Evolutionary conservation across 2,329 filamentous ascomycete genomes (phyloP).

Genomic region (Paecilomyces fulvus): DNA sequence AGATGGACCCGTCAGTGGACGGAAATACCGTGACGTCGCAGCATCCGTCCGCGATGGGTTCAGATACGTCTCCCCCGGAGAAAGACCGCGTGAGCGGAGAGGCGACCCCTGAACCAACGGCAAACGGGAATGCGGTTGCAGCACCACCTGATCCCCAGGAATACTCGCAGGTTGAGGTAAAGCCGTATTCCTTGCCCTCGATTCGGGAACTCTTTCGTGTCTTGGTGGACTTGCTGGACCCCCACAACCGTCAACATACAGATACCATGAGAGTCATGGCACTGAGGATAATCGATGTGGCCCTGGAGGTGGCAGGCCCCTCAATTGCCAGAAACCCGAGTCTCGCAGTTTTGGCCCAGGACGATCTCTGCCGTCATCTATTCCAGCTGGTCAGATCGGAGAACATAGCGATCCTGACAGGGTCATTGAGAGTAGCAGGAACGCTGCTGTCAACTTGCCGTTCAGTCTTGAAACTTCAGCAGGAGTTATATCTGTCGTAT

Average conservation of each 20-base stretch:
- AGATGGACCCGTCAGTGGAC: slow-evolving; percentile 72
- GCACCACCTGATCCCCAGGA: slow-evolving; percentile 30
- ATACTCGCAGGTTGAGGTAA: slow-evolving; percentile 51
- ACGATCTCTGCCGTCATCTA: slow-evolving; percentile 84
- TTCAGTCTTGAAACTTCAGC: slow-evolving; percentile 84
- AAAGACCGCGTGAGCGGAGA: slow-evolving; percentile 26
- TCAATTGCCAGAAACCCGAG: slow-evolving; percentile 90
- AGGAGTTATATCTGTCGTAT: slow-evolving; percentile 92
- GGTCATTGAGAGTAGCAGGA: slow-evolving; percentile 83
- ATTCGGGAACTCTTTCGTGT: slow-evolving; percentile 92
- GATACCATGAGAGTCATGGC: slow-evolving; percentile 98
- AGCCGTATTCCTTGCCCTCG: slow-evolving; percentile 86
- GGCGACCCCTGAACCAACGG: slow-evolving; percentile 22
- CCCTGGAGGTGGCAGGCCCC: slow-evolving; percentile 88
- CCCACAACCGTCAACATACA: slow-evolving; percentile 83
- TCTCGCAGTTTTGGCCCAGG: slow-evolving; percentile 78
- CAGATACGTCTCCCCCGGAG: slow-evolving; percentile 26
- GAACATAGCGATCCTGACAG: slow-evolving; percentile 89
- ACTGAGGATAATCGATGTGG: slow-evolving; percentile 91
- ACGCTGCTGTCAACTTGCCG: slow-evolving; percentile 87
- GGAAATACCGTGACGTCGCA: slow-evolving; percentile 53
- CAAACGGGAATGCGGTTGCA: slow-evolving; percentile 23
- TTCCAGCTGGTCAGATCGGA: slow-evolving; percentile 96
- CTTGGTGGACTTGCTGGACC: slow-evolving; percentile 85
- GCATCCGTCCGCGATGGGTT: slow-evolving; percentile 33